Base-by-base conservation (phyloP, 2,329 filamentous ascomycete species). In the Penicillium sclerotiorum region DNA sequence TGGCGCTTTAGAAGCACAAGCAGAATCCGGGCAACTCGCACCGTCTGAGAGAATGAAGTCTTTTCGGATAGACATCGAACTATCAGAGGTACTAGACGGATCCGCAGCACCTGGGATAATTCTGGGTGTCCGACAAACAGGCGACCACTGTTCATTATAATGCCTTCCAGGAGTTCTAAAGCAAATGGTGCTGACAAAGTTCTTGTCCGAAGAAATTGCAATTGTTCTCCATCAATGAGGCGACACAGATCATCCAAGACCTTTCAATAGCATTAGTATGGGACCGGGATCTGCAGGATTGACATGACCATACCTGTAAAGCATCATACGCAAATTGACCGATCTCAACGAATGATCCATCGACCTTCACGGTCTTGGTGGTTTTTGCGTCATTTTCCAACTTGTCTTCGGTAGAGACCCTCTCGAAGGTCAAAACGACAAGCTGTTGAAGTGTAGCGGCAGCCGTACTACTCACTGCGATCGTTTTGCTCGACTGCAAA, bases 371-470 rank as follows among this genome's bases (percentile, higher is more conserved):
- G 59, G 90, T 86, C 13, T 84, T 86, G 28, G 83, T 81, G 3
- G 80, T 75, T 17, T 82, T 78, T 5, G 54, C 49, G 8, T 81
- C 76, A 53, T 86, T 80, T 3, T 56, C 51, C 17, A 60, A 55
- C 47, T 60, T 86, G 67, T 96, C 91, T 75, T 96, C 91, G 5
- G 77, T 76, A 1, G 86, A 82, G 2, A 96, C 90, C 68, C 95
- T 94, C 68, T 97, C 94, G 71, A 96, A 97, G 0, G 96, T 88
- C 1, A 89, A 88, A 25, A 94, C 90, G 7, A 97, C 86, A 12
- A 99, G 81, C 70, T 97, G 94, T 71, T 96, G 93, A 46, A 99
- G 77, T 2, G 94, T 97, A n/a, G 94, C 94, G 21, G 93, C 90
- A 8, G 94, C 94, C 1, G 95, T 97, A 62, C 95, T 95, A 66